Percentiles rank a stretch among this genome's conserved stretches.
Evolutionary conservation across 192 early-diverging fungal genomes (phyloP).

Genomic region (Coemansia guatemalensis): DNA sequence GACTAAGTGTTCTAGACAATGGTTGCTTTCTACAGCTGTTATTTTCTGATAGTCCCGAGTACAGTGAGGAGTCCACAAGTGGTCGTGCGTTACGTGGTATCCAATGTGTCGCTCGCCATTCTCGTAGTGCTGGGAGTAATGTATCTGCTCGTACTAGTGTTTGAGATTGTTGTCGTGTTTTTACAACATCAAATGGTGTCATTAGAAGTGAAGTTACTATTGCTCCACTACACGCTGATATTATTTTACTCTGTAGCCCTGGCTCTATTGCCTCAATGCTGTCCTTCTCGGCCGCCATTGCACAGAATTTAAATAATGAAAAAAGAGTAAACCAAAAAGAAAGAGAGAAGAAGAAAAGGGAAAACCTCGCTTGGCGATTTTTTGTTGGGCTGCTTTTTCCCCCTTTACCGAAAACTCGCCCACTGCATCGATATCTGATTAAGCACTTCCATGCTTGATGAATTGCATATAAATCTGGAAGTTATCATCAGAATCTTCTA

Average conservation of each 20-base stretch:
- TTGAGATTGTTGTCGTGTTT: slow-evolving; percentile 33
- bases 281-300: slow-evolving; percentile 3
- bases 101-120: slow-evolving; percentile 24
- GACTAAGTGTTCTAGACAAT: not conserved
- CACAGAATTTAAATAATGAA: not conserved
- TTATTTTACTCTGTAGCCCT: slow-evolving; percentile 55
- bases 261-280: slow-evolving; percentile 4
- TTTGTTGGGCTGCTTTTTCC: no score
- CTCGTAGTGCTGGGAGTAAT: slow-evolving; percentile 29
- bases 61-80: slow-evolving; percentile 17
- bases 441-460: no score
- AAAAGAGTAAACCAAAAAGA: slow-evolving; percentile 2
- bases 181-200: slow-evolving; percentile 43
- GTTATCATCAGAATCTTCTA: no score
- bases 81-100: slow-evolving; percentile 28
- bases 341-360: not conserved
- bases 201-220: slow-evolving; percentile 72
- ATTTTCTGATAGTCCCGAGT: slow-evolving; percentile 12
- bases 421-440: no score
- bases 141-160: slow-evolving; percentile 33
- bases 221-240: slow-evolving; percentile 83
- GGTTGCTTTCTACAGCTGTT: not conserved
- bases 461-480: no score
- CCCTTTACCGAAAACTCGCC: no score
- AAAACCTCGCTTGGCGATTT: not conserved